Percentiles rank a stretch among this genome's conserved stretches.
phyloP scores from a whole-genome alignment of 2,329 filamentous ascomycete species.

The Epichloe glyceriae region DNA sequence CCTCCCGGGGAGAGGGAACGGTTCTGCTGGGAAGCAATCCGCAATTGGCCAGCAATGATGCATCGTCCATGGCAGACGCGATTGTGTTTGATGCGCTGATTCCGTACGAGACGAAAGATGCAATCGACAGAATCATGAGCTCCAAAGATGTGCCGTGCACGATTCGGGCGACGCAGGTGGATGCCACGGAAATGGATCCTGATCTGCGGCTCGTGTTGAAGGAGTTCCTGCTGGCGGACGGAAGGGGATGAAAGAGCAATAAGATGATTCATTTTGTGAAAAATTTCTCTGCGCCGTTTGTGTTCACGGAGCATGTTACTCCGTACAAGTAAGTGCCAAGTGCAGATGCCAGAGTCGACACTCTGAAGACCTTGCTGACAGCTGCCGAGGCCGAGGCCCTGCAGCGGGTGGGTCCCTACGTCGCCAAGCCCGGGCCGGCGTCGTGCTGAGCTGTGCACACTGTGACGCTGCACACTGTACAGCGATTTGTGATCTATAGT shows the following conservation, averaged over 20 bases:
- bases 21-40: conserved; percentile 7
- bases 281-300: too few relatives aligned
- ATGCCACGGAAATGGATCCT: conserved; percentile 11
- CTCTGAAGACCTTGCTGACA: too few relatives aligned
- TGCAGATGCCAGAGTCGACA: too few relatives aligned
- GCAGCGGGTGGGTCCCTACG: too few relatives aligned
- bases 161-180: conserved; percentile 8
- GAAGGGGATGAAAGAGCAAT: not conserved
- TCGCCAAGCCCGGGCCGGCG: too few relatives aligned
- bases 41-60: conserved; percentile 8
- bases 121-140: conserved; percentile 8
- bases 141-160: not conserved
- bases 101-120: conserved; percentile 8
- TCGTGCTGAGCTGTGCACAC: too few relatives aligned
- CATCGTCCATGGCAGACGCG: conserved; percentile 6
- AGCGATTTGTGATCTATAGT: too few relatives aligned
- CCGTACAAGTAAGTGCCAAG: too few relatives aligned
- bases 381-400: too few relatives aligned
- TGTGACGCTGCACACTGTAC: too few relatives aligned
- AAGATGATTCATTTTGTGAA: too few relatives aligned
- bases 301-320: too few relatives aligned
- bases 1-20: conserved; percentile 3
- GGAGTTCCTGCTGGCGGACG: conserved; percentile 11
- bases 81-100: conserved; percentile 10
- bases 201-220: conserved; percentile 10